Evolutionary conservation across 129 eudicot species (phyloP).

Genomic region (carrot (Daucus carota)): DNA sequence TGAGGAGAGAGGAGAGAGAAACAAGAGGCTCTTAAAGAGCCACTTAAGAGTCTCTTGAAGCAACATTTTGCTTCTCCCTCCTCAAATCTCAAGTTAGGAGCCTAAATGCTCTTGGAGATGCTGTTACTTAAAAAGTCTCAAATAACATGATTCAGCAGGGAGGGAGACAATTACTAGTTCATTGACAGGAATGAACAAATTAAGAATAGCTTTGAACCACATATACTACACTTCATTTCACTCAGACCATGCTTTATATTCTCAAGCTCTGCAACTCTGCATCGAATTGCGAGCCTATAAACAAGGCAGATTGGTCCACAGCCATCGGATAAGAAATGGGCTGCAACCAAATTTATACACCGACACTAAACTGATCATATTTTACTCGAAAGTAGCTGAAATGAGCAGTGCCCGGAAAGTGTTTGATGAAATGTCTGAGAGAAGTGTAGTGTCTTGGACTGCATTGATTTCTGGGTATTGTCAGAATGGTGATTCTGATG

Average conservation of each 20-base stretch:
- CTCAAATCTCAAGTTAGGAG: no score
- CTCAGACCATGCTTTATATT: slow-evolving; percentile 30
- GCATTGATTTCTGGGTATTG: slow-evolving; percentile 63
- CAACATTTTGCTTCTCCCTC: no score
- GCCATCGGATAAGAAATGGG: slow-evolving; percentile 36
- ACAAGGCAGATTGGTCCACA: slow-evolving; percentile 40
- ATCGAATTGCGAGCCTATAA: slow-evolving; percentile 30
- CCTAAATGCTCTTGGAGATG: no score
- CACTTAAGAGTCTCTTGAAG: no score
- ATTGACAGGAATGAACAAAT: not conserved
- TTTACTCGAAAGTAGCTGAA: slow-evolving; percentile 41
- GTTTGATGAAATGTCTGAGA: slow-evolving; percentile 59
- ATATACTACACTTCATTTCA: slow-evolving; percentile 20
- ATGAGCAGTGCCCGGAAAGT: slow-evolving; percentile 37
- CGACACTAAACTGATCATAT: slow-evolving; percentile 39
- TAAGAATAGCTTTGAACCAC: not conserved
- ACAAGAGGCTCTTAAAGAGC: no score
- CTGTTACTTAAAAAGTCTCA: no score
- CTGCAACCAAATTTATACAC: slow-evolving; percentile 22
- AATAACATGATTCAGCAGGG: no score
- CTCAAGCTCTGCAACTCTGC: slow-evolving; percentile 40
- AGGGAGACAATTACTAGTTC: not conserved
- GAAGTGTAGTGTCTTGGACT: slow-evolving; percentile 66
- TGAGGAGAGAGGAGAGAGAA: no score
- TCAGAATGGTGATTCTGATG: slow-evolving; percentile 31